A percentile compares a stretch with the other conserved stretches of the same genome.
Evolutionary conservation across 2,329 filamentous ascomycete genomes (phyloP).

Genomic region (Zymoseptoria tritici): DNA sequence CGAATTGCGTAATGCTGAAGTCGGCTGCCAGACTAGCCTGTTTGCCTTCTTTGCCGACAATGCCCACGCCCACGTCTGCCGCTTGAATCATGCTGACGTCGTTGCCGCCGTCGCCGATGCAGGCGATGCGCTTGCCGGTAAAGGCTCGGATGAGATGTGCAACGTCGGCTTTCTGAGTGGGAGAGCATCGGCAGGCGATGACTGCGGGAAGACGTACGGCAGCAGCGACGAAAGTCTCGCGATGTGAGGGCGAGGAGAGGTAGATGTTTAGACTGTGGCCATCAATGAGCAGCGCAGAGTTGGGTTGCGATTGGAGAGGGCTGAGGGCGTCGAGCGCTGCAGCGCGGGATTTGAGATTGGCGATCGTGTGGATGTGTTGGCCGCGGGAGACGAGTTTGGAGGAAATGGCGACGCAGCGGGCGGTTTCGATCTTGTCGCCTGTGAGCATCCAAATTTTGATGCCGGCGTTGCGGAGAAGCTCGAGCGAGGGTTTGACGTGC

Average conservation of each 20-base stretch:
- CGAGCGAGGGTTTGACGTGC: slow-evolving; percentile 90
- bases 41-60: slow-evolving; percentile 93
- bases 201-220: slow-evolving; percentile 86
- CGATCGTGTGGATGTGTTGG: slow-evolving; percentile 91
- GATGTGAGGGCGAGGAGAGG: slow-evolving; percentile 61
- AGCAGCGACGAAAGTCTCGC: slow-evolving; percentile 75
- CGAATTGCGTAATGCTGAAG: slow-evolving; percentile 94
- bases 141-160: slow-evolving; percentile 82
- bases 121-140: slow-evolving; percentile 92
- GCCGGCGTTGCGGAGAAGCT: slow-evolving; percentile 89
- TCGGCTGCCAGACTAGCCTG: slow-evolving; percentile 93
- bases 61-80: slow-evolving; percentile 93
- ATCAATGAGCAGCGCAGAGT: slow-evolving; percentile 88
- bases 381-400: slow-evolving; percentile 89
- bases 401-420: slow-evolving; percentile 88
- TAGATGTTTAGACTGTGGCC: slow-evolving; percentile 83
- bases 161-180: slow-evolving; percentile 92
- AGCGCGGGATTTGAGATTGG: slow-evolving; percentile 66
- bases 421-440: slow-evolving; percentile 96
- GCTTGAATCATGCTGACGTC: slow-evolving; percentile 99
- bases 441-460: slow-evolving; percentile 99
- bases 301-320: slow-evolving; percentile 74
- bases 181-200: slow-evolving; percentile 92
- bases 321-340: slow-evolving; percentile 82
- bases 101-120: slow-evolving; percentile 96